phyloP scores from a whole-genome alignment of 1,139 yeast species.

The Yamadazyma conglobata region DNA sequence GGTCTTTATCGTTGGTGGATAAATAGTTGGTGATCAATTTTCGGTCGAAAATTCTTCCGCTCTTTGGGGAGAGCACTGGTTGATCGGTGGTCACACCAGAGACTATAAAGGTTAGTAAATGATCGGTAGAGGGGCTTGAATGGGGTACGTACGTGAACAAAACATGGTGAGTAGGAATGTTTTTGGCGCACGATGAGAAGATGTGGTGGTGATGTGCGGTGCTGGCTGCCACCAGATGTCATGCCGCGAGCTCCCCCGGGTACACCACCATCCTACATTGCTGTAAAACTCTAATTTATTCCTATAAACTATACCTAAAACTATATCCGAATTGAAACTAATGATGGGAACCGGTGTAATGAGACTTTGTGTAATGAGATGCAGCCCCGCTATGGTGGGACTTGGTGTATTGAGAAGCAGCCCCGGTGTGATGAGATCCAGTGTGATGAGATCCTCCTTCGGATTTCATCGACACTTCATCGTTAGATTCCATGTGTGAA shows the following conservation, averaged over 20 bases:
- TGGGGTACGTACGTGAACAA: constrained; percentile 12
- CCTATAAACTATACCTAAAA: too few relatives aligned
- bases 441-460: constrained; percentile 6
- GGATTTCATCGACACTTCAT: constrained; percentile 7
- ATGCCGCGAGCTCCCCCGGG: too few relatives aligned
- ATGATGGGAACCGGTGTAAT: constrained; percentile 4
- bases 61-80: constrained; percentile 76
- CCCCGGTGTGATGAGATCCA: constrained; percentile 1
- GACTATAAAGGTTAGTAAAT: constrained; percentile 23
- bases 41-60: constrained; percentile 71
- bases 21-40: constrained; percentile 60
- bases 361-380: too few relatives aligned
- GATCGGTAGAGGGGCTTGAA: neutral
- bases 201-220: too few relatives aligned
- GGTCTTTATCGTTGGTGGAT: constrained; percentile 67
- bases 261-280: too few relatives aligned
- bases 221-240: too few relatives aligned
- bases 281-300: too few relatives aligned
- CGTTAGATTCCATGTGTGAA: constrained; percentile 18
- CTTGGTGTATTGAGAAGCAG: too few relatives aligned
- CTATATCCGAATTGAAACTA: too few relatives aligned
- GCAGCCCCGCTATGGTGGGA: too few relatives aligned
- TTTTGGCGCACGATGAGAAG: too few relatives aligned
- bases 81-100: constrained; percentile 65
- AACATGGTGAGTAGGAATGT: too few relatives aligned